A percentile compares a stretch with the other conserved stretches of the same genome.
Conservation (phyloP, 2,329 filamentous ascomycete genomes). For the Neocatenulostroma microsporum region DNA sequence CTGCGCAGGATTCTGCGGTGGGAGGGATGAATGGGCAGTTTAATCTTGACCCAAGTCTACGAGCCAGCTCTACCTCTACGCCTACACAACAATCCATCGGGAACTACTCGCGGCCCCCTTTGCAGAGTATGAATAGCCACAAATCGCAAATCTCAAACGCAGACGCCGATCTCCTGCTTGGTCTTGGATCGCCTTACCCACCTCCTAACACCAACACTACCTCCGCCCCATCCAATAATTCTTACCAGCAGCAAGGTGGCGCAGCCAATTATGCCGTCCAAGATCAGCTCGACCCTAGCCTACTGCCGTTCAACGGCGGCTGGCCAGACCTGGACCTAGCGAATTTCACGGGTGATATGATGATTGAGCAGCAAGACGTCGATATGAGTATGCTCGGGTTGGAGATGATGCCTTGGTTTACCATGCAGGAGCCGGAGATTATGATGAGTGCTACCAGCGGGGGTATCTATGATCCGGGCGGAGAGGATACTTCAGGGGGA, state of each 20-base stretch:
- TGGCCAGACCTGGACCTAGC: conserved; percentile 4
- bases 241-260: no score
- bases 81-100: background rate
- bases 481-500: no score
- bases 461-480: no score
- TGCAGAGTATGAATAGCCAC: background rate
- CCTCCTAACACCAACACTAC: background rate
- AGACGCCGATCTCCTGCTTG: conserved; percentile 32
- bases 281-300: no score
- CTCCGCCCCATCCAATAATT: background rate
- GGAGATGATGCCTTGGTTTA: conserved; percentile 67
- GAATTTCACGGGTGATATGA: conserved; percentile 48
- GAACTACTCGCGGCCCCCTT: background rate
- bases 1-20: no score
- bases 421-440: no score
- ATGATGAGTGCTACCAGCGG: no score
- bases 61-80: no score
- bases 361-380: conserved; percentile 69
- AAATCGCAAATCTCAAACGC: conserved; percentile 1
- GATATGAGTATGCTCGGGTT: conserved; percentile 62
- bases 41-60: no score
- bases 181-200: conserved; percentile 41
- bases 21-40: no score
- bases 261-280: no score
- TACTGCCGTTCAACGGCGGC: no score